These are phyloP conservation scores for Cordyceps javanica DNA, from an alignment of 2,329 filamentous ascomycete genomes.

Conservation along the genomic window DNA sequence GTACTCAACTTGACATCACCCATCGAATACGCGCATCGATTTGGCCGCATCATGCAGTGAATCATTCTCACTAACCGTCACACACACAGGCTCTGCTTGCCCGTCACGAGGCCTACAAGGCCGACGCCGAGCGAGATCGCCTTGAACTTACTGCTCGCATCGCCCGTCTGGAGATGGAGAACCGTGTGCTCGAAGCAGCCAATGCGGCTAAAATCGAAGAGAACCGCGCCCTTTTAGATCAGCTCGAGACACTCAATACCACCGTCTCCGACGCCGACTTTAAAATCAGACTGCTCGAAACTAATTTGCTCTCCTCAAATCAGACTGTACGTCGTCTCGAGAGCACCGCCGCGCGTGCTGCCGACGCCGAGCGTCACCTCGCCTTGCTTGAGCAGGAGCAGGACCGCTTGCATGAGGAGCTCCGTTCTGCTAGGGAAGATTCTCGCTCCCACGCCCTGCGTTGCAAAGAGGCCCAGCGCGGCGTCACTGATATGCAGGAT, in stretches of 20 bases:
- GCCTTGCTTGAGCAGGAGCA: conserved; percentile 77
- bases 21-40: neutral
- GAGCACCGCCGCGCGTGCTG: conserved; percentile 65
- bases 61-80: neutral
- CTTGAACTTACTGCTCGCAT: conserved; percentile 65
- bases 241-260: conserved; percentile 77
- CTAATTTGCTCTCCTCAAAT: conserved; percentile 70
- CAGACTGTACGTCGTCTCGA: conserved; percentile 70
- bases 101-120: conserved; percentile 91
- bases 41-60: conserved; percentile 1
- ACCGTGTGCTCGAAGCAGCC: conserved; percentile 64
- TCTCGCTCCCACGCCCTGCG: conserved; percentile 72
- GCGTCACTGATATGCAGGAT: conserved; percentile 71
- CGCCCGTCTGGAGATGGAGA: conserved; percentile 67
- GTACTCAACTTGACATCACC: neutral
- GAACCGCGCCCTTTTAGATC: conserved; percentile 73
- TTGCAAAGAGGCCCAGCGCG: conserved; percentile 80
- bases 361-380: conserved; percentile 75
- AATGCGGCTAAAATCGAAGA: conserved; percentile 78
- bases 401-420: conserved; percentile 58
- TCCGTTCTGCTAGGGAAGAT: conserved; percentile 65
- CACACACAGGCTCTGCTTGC: conserved; percentile 88
- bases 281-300: conserved; percentile 70
- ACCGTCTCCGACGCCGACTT: conserved; percentile 74
- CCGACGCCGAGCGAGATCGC: conserved; percentile 82